Evolutionary conservation across 305 asterid genomes (phyloP), one percentile per base, ranked within the genome.

Genomic region (Fraxinus platypoda): DNA sequence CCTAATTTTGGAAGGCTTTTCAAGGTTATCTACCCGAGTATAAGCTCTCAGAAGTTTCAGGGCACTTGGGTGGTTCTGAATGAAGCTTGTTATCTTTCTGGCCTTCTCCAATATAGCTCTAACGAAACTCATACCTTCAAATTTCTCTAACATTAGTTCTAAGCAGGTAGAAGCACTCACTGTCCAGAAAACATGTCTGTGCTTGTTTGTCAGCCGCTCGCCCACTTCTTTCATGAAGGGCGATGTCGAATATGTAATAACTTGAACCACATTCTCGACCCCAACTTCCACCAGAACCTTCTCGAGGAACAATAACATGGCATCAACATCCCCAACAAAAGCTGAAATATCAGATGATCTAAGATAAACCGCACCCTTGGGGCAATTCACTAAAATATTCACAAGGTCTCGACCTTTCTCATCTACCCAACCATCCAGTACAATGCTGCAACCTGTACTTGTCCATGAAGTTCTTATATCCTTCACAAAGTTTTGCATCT

Each of bases 401-500:
- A 91, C 34, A 34, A 95, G 80, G 26, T 74, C 79, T n/a, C 92
- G 81, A 9, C 91, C 92, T 15, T 73, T 83, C 19, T 75, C 81
- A 57, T 86, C 91, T 19, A 19, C 84, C 98, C 98, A 95, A 43
- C 87, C 95, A 72, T 95, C 98, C 33, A 92, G 81, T 76, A 94
- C 76, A 78, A 94, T 62, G 82, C 92, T 94, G 88, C 98, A 92
- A 0, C 96, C 96, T 0, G 96, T 87, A 3, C 84, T 80, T 25
- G 76, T 79, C 98, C 98, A 94, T 0, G 95, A 87, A 8, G 6
- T 84, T 57, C 77, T 84, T 0, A 89, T 80, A 15, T 76, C 86
- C 0, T 79, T 66, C 41, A 89, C 88, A 38, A 83, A 81, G 0
- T 82, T 83, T 21, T 54, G 88, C 86, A 85, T 87, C 84, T 92